Base-by-base conservation (phyloP, 768 basidiomycete species). In the Pisolithus sp. region DNA sequence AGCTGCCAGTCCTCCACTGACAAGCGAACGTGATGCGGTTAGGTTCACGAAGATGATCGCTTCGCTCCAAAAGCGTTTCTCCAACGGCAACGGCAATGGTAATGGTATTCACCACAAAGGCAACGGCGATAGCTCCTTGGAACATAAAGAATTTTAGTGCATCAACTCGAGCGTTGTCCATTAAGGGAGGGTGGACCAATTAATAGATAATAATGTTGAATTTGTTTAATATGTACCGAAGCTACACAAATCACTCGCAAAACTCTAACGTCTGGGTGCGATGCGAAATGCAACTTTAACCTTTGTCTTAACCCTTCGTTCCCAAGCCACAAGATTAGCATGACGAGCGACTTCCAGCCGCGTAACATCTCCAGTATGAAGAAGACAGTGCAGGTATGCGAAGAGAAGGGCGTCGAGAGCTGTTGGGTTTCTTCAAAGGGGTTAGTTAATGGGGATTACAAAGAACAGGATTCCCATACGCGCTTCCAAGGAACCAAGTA, bases 241-340 rank as follows among this genome's bases (percentile, higher is more conserved):
- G 46, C 18, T 34, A 36, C 37, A n/a, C 6, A 40, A n/a, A 21
- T 31, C 26, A 26, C 26, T 26, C 26, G 26, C 26, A 4, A 31
- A 18, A 18, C 18, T 8, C 28, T 47, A 47, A 31, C 20, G 12
- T 13, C 28, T 47, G 20, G 48, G 30, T 21, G 54, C 24, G 10
- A 49, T 44, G 30, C 51, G 54, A 57, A 86, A 89, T 4, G 80
- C 76, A 42, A 70, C 71, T 37, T 75, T 71, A 7, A 91, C 81
- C 45, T 77, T 69, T 15, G 72, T 66, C 30, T 85, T 78, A 18
- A 92, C 82, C 30, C 81, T 72, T 57, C 72, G 77, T 63, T 92
- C 89, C 89, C 90, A 93, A 28, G 80, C 79, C 45, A 89, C 81
- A 39, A 93, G 83, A 60, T 92, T 92, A 38, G 79, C 81, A 53